Evolutionary conservation across 1,284 basidiomycete species (phyloP), one percentile per base, ranked within the genome.

Genomic region (Polyporus tsugae): DNA sequence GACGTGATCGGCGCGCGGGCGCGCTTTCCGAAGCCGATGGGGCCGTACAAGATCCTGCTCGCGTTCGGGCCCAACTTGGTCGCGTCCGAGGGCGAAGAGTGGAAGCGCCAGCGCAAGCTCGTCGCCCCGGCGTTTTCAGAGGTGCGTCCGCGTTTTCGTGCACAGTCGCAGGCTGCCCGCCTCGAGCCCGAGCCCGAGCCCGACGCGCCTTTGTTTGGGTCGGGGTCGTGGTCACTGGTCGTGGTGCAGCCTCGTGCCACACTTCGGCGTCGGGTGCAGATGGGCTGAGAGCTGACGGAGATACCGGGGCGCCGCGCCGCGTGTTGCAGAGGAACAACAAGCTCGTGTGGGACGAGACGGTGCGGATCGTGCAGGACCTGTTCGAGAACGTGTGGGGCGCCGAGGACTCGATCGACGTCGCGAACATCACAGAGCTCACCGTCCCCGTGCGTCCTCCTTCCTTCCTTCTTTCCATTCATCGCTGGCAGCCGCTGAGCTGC

Each of bases 91-190:
- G 84, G 83, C 39, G 85, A 88, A 19, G 82, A 87, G 72, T 89
- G 88, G 88, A 87, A 88, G 72, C 83, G 83, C 53, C 87, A 88
- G 69, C 79, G 88, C 46, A 86, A 85, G 75, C 84, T 85, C 52
- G 72, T 78, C 49, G 80, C 80, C 11, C 82, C 82, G 6, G 77
- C 80, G 0, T 84, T 84, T 70, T 83, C 80, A 22, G 83, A 83
- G 72, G 82, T 83, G 33, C 52, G 63, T 57, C n/a, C n/a, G n/a
- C 57, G 13, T 22, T 13, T 55, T 10, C 57, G n/a, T 41, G 13
- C 22, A 13, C 10, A 13, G 4, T 25, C 25, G 7, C 29, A 44
- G 13, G 15, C 10, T 29, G 19, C 36, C 36, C 52, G 36, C 38
- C 33, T n/a, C 22, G 19, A 59, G 25, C 11, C 60, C 46, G 46